Percentiles rank a stretch among this genome's conserved stretches.
These are phyloP conservation scores for Fraxinus americana DNA, from an alignment of 257 asterid species.

Conservation along the genomic window DNA sequence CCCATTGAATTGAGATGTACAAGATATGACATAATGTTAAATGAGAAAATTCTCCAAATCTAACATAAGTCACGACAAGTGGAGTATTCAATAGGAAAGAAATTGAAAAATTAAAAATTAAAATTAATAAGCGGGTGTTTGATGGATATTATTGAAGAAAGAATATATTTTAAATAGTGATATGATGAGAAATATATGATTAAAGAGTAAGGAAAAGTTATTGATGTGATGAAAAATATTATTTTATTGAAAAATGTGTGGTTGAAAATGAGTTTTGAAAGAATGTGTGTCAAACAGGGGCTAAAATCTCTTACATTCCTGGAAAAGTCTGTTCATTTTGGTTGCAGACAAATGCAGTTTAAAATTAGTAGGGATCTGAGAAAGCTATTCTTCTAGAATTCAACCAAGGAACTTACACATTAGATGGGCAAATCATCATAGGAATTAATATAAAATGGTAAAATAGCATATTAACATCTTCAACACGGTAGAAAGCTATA, in stretches of 20 bases:
- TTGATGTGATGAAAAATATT: too few species aligned
- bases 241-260: too few species aligned
- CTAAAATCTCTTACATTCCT: background rate
- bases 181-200: too few species aligned
- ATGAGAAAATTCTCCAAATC: background rate
- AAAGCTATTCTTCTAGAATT: background rate
- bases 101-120: too few species aligned
- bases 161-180: too few species aligned
- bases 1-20: background rate
- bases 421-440: constrained; percentile 4
- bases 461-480: constrained; percentile 19
- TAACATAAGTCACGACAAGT: background rate
- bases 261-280: too few species aligned
- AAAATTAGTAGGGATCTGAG: background rate
- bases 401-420: background rate
- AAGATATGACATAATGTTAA: background rate
- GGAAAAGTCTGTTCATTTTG: background rate
- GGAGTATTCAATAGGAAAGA: background rate
- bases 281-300: too few species aligned
- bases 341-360: constrained; percentile 15
- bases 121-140: too few species aligned
- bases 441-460: background rate
- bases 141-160: too few species aligned
- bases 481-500: constrained; percentile 14
- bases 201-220: too few species aligned